Evolutionary conservation across 129 eudicot species (phyloP).

Genomic region (Flaveria ramosissima): DNA sequence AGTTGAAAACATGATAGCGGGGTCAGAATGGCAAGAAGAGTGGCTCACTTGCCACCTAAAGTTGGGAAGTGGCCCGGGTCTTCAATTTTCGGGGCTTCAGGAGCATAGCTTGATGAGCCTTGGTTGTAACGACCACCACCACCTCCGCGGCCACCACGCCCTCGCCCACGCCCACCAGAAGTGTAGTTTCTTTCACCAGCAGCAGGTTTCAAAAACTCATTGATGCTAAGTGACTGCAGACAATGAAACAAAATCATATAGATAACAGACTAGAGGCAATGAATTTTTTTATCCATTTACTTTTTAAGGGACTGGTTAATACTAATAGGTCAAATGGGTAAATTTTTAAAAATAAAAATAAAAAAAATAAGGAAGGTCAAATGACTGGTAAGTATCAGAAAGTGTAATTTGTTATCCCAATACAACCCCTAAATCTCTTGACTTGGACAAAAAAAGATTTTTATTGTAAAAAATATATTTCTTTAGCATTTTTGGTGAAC

Average conservation of each 20-base stretch:
- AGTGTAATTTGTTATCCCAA: background rate
- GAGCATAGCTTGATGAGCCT: slow-evolving; percentile 34
- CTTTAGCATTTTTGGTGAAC: background rate
- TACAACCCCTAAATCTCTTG: background rate
- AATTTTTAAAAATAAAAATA: background rate
- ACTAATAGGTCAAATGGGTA: background rate
- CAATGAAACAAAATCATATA: slow-evolving; percentile 9
- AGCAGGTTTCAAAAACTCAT: slow-evolving; percentile 91
- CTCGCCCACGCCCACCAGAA: slow-evolving; percentile 68
- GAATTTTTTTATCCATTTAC: background rate
- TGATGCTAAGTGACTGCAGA: slow-evolving; percentile 79
- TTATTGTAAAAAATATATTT: background rate
- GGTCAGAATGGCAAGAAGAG: slow-evolving; percentile 22
- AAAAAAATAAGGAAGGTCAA: too few species aligned
- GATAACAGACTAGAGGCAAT: background rate
- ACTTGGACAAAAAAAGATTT: background rate
- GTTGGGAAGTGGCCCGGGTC: slow-evolving; percentile 80
- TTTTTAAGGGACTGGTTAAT: background rate
- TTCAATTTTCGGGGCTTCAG: slow-evolving; percentile 75
- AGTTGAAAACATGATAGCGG: slow-evolving; percentile 1
- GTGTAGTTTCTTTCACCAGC: slow-evolving; percentile 66
- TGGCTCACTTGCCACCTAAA: slow-evolving; percentile 67
- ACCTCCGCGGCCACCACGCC: slow-evolving; percentile 30
- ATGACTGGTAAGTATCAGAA: background rate
- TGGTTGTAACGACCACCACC: slow-evolving; percentile 45